Percentiles rank a stretch among this genome's conserved stretches.
These are phyloP conservation scores for Buddleja alternifolia DNA, from an alignment of 257 asterid genomes.

Conservation along the genomic window DNA sequence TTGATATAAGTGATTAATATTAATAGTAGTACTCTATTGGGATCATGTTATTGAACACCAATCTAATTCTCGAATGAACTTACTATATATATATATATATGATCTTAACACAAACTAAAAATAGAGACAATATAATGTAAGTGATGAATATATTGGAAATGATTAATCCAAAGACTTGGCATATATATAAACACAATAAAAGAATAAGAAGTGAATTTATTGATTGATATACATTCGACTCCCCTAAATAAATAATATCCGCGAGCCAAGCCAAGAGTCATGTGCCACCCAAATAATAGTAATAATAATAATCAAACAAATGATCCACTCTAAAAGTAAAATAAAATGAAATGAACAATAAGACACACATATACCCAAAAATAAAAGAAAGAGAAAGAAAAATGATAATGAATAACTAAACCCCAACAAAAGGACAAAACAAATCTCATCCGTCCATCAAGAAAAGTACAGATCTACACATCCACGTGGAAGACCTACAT, in stretches of 20 bases:
- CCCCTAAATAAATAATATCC: constrained; percentile 22
- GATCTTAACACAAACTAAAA: too few relatives aligned
- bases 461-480: constrained; percentile 29
- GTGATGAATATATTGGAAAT: background rate
- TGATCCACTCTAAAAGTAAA: constrained; percentile 18
- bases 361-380: constrained; percentile 13
- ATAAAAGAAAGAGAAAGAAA: background rate
- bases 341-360: constrained; percentile 9
- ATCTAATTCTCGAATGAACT: too few relatives aligned
- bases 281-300: constrained; percentile 38
- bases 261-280: constrained; percentile 25
- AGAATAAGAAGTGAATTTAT: constrained; percentile 33
- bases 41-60: too few relatives aligned
- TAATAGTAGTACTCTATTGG: too few relatives aligned
- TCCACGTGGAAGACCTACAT: constrained; percentile 50
- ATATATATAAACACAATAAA: background rate
- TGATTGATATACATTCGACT: constrained; percentile 39
- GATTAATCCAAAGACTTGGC: too few relatives aligned
- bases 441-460: constrained; percentile 48
- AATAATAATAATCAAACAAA: constrained; percentile 35
- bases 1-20: too few relatives aligned
- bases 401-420: constrained; percentile 21
- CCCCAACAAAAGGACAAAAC: constrained; percentile 34
- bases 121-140: too few relatives aligned
- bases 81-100: too few relatives aligned